Base-by-base conservation (phyloP, 331 rosid species). In the Erythrophleum ivorense region DNA sequence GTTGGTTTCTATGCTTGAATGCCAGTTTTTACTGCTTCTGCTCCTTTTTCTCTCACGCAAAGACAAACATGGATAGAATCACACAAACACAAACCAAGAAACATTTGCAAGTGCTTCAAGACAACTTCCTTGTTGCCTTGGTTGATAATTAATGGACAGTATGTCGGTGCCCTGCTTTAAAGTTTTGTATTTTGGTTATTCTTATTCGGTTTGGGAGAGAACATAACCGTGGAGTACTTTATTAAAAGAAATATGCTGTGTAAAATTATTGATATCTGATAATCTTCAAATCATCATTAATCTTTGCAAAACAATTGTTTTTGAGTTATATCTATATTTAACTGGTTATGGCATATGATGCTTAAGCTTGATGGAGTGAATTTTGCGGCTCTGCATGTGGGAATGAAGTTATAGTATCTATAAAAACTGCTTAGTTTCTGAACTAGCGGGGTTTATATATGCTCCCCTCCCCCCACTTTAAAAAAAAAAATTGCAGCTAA, bases 401-500 rank as follows among this genome's bases (percentile, higher is more conserved):
- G 49, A 49, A 48, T 71, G 41, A 12, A 14, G 76, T 3, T 50
- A 31, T 7, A 13, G 13, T 46, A 45, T 33, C n/a, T 4, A 14
- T 49, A 31, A 45, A 71, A 71, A 29, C 76, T 71, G 60, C 76
- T 10, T 48, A 71, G 38, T 71, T 69, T 45, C 34, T 45, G 24
- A 69, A 19, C 1, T 63, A 13, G 43, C 7, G 29, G n/a, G 3
- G 45, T 33, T 33, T 15, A 18, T 2, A 31, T 12, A 21, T 70
- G 40, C 16, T n/a, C 31, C 60, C 36, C 2, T 34, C 34, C 31
- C 53, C 78, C 18, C 33, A 15, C 6, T 4, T 5, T 24, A 6
- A 46, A 70, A 11, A 34, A 40, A 4, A 19, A 55, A 46, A 7
- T 40, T 13, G 16, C 16, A 45, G 55, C 43, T 49, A 7, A 66